Base-by-base conservation (phyloP, 1,139 yeast species). In the Yamadazyma diddensiae region DNA sequence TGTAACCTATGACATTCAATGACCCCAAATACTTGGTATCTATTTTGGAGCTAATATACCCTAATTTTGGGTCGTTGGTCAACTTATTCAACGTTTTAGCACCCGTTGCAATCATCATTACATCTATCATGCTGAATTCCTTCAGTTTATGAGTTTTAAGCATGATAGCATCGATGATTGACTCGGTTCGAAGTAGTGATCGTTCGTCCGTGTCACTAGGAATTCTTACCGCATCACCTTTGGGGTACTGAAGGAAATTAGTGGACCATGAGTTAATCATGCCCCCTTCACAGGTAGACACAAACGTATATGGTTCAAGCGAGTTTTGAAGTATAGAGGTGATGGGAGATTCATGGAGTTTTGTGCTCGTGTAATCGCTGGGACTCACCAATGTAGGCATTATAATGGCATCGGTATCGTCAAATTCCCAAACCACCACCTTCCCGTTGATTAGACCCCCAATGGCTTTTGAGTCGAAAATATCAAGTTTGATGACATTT, bases 61-160 rank as follows among this genome's bases (percentile, higher is more conserved):
- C 66, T 42, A 41, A 59, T 49, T 49, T 51, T 10, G 39, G 34
- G 32, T 49, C 46, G 28, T 54, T 55, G 4, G 45, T 38, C 15
- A 77, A 55, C 25, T 60, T 62, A 43, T 69, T 69, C 15, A 75
- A 53, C 9, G 49, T 46, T 0, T 82, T 81, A 33, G 65, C 65
- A 36, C 66, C 71, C 6, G 77, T 55, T 2, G 74, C 73, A 5
- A 71, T 52, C 6, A 71, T 40, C 13, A 73, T 20, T 1, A 30
- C 26, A 17, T 38, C 33, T 12, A 43, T 25, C 15, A 32, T 37
- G 14, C 26, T 27, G 16, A 25, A 22, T 5, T 33, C 28, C 18
- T 36, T 35, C 24, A 21, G 9, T 36, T 30, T 7, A 20, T 26
- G 6, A 38, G 35, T 33, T 21, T 31, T 18, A 12, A 31, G 19